Evolutionary conservation across 1,139 yeast genomes (phyloP).

Genomic region (Taiozyma sp.): DNA sequence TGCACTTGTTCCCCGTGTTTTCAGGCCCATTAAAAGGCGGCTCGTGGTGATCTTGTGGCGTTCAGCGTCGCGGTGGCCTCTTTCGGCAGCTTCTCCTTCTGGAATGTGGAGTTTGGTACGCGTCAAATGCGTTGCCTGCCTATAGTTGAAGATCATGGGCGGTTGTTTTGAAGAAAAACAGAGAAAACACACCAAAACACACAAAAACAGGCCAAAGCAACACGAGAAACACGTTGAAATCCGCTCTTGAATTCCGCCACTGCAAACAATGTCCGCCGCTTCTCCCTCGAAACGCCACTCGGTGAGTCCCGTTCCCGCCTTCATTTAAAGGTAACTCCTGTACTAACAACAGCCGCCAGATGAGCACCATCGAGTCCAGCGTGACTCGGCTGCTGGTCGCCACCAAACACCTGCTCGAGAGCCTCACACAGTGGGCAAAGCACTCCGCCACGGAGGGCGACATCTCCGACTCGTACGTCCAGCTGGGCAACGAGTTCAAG

Average conservation of each 20-base stretch:
- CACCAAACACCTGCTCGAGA: slow-evolving; percentile 81
- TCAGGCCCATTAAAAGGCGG: not conserved
- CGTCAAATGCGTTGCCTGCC: not conserved
- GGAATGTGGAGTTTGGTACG: not conserved
- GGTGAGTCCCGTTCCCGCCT: slow-evolving; percentile 11
- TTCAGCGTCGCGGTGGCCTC: not conserved
- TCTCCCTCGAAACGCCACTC: slow-evolving; percentile 24
- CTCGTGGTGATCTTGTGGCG: not conserved
- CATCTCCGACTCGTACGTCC: slow-evolving; percentile 90
- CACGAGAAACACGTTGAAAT: not conserved
- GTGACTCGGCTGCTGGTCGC: slow-evolving; percentile 82
- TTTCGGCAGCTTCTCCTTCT: not conserved
- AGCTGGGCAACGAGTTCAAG: slow-evolving; percentile 89
- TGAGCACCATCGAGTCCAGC: slow-evolving; percentile 74
- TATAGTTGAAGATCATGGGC: not conserved
- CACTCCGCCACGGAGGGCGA: slow-evolving; percentile 72
- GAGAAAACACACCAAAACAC: not conserved
- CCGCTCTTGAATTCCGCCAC: not conserved
- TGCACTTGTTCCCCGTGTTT: not conserved
- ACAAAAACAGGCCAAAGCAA: no score
- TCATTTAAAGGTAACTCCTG: not conserved
- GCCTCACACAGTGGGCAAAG: slow-evolving; percentile 89
- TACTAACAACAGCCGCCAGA: slow-evolving; percentile 9
- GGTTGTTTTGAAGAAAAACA: not conserved
- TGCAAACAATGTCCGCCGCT: slow-evolving; percentile 9